Conservation (phyloP, 148 eudicot genomes). For the Polygonum aviculare region DNA sequence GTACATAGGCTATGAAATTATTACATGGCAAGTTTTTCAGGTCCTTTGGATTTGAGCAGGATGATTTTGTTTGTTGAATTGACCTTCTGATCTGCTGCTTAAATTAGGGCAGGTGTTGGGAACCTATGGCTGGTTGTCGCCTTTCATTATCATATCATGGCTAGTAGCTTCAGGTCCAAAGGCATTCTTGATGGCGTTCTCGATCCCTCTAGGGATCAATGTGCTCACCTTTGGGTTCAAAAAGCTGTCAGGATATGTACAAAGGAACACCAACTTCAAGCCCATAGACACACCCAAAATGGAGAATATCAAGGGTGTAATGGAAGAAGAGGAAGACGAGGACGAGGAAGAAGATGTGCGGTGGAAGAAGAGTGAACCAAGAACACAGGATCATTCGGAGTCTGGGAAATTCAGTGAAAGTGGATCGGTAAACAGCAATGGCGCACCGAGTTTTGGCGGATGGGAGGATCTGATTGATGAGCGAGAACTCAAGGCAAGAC, state of each 20-base stretch:
- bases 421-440: conserved; percentile 13
- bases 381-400: conserved; percentile 34
- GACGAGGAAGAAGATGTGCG: conserved; percentile 19
- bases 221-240: conserved; percentile 39
- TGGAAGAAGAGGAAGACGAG: conserved; percentile 18
- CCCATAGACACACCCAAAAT: conserved; percentile 13
- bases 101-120: conserved; percentile 53
- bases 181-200: conserved; percentile 69
- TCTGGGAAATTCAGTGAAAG: conserved; percentile 11
- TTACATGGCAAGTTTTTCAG: neutral
- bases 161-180: conserved; percentile 67
- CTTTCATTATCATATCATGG: conserved; percentile 45
- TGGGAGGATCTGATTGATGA: conserved; percentile 66
- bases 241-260: conserved; percentile 24
- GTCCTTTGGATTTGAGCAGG: neutral
- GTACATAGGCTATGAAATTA: neutral
- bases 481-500: conserved; percentile 11
- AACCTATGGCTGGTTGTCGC: conserved; percentile 62
- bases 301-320: conserved; percentile 4
- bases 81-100: neutral
- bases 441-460: conserved; percentile 45
- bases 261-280: conserved; percentile 22
- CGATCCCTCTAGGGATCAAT: conserved; percentile 48
- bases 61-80: neutral
- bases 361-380: conserved; percentile 14